A percentile compares a stretch with the other conserved stretches of the same genome.
Conservation (phyloP, 805 yeast genomes). For the Isabelozyma rhagii region DNA sequence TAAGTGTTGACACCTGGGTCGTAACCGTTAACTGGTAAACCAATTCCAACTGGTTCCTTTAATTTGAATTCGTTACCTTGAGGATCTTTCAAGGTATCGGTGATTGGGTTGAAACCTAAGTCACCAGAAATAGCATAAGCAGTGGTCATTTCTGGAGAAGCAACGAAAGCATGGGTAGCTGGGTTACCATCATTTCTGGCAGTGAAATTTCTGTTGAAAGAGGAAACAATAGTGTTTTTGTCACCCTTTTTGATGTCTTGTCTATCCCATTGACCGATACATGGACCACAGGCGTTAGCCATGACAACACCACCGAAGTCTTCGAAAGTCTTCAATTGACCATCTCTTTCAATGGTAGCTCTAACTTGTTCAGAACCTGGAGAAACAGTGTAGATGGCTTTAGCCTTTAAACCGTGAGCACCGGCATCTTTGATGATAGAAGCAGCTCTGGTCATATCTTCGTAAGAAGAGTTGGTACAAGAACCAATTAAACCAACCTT, state of each 20-base stretch:
- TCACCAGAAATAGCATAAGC: constrained; percentile 96
- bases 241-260: constrained; percentile 88
- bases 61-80: constrained; percentile 90
- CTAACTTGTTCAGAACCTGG: constrained; percentile 99
- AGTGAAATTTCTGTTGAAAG: constrained; percentile 97
- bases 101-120: constrained; percentile 93
- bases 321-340: constrained; percentile 81
- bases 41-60: constrained; percentile 83
- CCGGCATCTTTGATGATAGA: constrained; percentile 90
- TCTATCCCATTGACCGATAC: constrained; percentile 99
- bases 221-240: constrained; percentile 93
- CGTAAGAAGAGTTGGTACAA: constrained; percentile 97
- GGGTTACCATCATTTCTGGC: constrained; percentile 98
- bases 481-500: constrained; percentile 97
- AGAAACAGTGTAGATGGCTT: constrained; percentile 87
- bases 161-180: constrained; percentile 93
- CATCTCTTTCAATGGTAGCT: constrained; percentile 97
- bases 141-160: constrained; percentile 94
- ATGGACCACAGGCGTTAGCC: constrained; percentile 99
- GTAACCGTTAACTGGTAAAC: constrained; percentile 87
- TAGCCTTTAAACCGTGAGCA: constrained; percentile 84
- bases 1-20: constrained; percentile 92
- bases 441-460: constrained; percentile 97
- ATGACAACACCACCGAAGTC: constrained; percentile 91
- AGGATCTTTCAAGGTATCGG: constrained; percentile 81